Evolutionary conservation across 768 basidiomycete genomes (phyloP).

Genomic region (Chalciporus chontae): DNA sequence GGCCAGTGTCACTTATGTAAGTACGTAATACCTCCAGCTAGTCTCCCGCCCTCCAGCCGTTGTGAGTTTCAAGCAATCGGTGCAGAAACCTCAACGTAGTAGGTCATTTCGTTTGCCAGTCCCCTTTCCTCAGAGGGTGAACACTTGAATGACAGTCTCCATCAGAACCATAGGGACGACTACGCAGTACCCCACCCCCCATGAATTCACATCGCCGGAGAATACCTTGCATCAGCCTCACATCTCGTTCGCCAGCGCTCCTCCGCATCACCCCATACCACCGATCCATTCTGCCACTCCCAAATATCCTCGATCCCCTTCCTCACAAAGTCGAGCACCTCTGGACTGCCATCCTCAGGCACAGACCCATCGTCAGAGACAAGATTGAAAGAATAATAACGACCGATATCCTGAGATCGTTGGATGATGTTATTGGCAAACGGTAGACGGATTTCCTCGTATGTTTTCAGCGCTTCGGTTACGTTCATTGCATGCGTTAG

Average conservation of each 20-base stretch:
- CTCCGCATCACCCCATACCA: slow-evolving; percentile 13
- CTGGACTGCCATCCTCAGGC: slow-evolving; percentile 1
- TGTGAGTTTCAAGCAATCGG: too few relatives aligned
- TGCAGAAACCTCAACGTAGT: too few relatives aligned
- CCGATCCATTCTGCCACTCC: slow-evolving; percentile 14
- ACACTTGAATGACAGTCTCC: too few relatives aligned
- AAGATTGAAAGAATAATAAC: slow-evolving; percentile 20
- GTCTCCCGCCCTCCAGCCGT: too few relatives aligned
- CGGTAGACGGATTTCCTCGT: slow-evolving; percentile 32
- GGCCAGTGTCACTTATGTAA: too few relatives aligned
- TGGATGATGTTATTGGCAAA: slow-evolving; percentile 23
- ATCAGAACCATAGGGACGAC: too few relatives aligned
- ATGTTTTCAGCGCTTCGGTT: slow-evolving; percentile 25
- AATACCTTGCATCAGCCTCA: background rate
- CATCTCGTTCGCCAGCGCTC: slow-evolving; percentile 6
- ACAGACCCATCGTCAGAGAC: background rate
- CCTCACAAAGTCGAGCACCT: slow-evolving; percentile 7
- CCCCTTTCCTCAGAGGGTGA: too few relatives aligned
- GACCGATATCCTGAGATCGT: slow-evolving; percentile 18
- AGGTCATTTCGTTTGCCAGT: too few relatives aligned
- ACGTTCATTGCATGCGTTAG: slow-evolving; percentile 22
- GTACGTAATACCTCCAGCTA: too few relatives aligned
- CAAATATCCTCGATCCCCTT: slow-evolving; percentile 16
- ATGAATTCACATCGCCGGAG: too few relatives aligned
- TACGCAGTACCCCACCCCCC: too few relatives aligned